Percentiles rank a stretch among this genome's conserved stretches.
phyloP scores from a whole-genome alignment of 2,329 filamentous ascomycete species.

The Stagonosporopsis rhizophila region DNA sequence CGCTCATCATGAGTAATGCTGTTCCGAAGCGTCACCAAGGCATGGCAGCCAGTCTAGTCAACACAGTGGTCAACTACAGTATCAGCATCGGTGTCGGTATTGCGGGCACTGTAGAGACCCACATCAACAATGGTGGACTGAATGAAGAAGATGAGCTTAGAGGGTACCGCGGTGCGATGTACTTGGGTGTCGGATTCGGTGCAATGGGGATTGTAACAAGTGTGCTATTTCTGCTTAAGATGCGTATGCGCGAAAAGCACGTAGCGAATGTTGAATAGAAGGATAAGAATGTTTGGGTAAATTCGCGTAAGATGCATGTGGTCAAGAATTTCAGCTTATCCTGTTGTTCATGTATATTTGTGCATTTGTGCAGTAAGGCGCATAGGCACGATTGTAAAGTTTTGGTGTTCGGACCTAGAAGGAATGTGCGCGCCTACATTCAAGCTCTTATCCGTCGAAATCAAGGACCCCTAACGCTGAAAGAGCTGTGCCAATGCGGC shows the following conservation, averaged over 20 bases:
- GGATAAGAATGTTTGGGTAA: too few relatives aligned
- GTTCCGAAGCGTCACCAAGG: conserved; percentile 52
- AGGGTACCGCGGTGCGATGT: conserved; percentile 51
- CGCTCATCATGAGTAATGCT: conserved; percentile 49
- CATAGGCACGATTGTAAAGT: too few relatives aligned
- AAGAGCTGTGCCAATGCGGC: too few relatives aligned
- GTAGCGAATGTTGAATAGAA: neutral
- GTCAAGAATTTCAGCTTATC: too few relatives aligned
- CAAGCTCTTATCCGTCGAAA: too few relatives aligned
- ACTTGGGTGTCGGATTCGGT: conserved; percentile 48
- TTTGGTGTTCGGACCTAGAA: too few relatives aligned
- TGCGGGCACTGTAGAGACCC: conserved; percentile 52
- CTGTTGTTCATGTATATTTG: too few relatives aligned
- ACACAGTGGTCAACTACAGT: conserved; percentile 53
- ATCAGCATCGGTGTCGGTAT: conserved; percentile 54
- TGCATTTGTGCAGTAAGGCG: too few relatives aligned
- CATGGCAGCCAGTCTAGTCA: conserved; percentile 50
- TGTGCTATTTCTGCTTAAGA: conserved; percentile 34
- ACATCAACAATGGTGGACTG: conserved; percentile 45
- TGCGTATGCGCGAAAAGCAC: conserved; percentile 14
- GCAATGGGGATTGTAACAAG: conserved; percentile 36
- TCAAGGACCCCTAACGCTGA: too few relatives aligned
- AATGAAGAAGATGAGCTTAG: conserved; percentile 37
- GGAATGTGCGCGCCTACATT: too few relatives aligned
- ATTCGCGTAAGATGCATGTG: too few relatives aligned